Conservation (phyloP, 2,329 filamentous ascomycete genomes). For the Nemania sp. region DNA sequence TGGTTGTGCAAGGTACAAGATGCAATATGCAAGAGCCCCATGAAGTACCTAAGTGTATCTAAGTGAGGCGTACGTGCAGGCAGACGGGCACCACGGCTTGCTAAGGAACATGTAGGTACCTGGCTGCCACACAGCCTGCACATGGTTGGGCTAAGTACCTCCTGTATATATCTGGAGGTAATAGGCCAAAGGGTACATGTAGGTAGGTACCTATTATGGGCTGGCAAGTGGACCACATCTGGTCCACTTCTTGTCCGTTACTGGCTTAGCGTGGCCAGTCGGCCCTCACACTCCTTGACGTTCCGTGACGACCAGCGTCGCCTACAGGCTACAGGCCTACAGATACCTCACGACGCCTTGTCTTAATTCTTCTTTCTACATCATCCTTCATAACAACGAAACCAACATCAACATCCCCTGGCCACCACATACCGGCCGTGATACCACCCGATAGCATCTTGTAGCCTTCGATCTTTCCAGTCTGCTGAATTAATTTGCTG, state of each 20-base stretch:
- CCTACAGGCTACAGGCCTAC: constrained; percentile 24
- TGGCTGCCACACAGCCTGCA: too few species aligned
- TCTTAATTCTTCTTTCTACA: constrained; percentile 41
- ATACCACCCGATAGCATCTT: constrained; percentile 16
- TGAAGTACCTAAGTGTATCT: too few species aligned
- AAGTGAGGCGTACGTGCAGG: too few species aligned
- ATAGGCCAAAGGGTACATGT: too few species aligned
- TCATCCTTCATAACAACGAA: constrained; percentile 34
- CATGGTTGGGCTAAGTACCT: not conserved
- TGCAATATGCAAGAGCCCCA: too few species aligned
- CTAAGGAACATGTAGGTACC: too few species aligned
- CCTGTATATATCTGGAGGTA: not conserved
- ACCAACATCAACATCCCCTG: constrained; percentile 19
- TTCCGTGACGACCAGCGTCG: constrained; percentile 36
- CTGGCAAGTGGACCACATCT: constrained; percentile 8
- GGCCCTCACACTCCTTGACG: constrained; percentile 33
- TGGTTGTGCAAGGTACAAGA: not conserved
- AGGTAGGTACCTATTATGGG: not conserved
- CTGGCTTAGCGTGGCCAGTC: constrained; percentile 22
- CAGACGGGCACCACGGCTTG: too few species aligned
- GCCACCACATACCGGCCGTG: constrained; percentile 15
- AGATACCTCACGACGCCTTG: constrained; percentile 31
- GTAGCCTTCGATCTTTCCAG: constrained; percentile 20
- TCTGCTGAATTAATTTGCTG: constrained; percentile 17
- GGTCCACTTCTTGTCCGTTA: constrained; percentile 16